Evolutionary conservation across 2,329 filamentous ascomycete genomes (phyloP).

Genomic region (Aspergillus sp.): DNA sequence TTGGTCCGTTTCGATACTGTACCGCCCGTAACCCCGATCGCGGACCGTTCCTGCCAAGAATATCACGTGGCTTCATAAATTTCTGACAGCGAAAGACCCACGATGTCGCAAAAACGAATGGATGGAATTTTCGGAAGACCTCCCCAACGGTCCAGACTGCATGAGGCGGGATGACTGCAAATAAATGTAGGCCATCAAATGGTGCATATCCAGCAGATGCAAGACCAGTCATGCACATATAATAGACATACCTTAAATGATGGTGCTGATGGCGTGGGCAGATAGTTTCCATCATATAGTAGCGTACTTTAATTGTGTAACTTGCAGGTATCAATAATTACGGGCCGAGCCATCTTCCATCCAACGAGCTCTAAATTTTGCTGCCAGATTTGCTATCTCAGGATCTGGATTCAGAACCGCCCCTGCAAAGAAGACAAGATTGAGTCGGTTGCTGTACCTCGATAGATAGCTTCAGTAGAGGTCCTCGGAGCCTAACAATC

Average conservation of each 20-base stretch:
- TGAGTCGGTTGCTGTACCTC: conserved; percentile 1
- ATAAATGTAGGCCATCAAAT: neutral
- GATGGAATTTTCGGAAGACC: neutral
- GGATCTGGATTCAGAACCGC: neutral
- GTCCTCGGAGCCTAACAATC: neutral
- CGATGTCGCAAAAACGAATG: too few species aligned
- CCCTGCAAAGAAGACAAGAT: neutral
- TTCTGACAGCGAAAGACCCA: too few species aligned
- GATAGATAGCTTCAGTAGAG: conserved; percentile 5
- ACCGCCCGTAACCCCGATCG: neutral
- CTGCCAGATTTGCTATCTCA: neutral
- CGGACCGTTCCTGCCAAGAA: neutral
- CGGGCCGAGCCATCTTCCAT: neutral
- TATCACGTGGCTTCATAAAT: neutral
- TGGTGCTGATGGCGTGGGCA: conserved; percentile 1
- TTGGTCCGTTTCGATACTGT: neutral
- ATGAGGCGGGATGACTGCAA: neutral
- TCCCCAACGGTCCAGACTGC: neutral
- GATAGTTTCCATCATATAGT: neutral
- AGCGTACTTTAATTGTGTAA: conserved; percentile 1
- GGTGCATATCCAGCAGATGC: neutral
- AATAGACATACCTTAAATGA: neutral
- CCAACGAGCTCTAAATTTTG: neutral
- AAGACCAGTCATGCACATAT: neutral
- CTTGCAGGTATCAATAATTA: neutral